Base-by-base conservation (phyloP, 805 yeast species). In the Sungouiella thailandica region DNA sequence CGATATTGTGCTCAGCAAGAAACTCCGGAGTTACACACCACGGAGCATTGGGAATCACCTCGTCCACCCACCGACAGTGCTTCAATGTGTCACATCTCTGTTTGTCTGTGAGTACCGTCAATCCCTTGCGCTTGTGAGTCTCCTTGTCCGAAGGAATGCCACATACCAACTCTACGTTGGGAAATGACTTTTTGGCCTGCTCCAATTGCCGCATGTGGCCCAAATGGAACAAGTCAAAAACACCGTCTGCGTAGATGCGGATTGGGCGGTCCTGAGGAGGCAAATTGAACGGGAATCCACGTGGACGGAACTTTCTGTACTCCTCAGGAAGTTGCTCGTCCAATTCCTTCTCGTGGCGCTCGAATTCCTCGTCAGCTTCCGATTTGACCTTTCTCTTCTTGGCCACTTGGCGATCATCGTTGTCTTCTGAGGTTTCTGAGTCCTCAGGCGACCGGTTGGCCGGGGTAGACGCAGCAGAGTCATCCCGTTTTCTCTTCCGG, bases 131-230 rank as follows among this genome's bases (percentile, higher is more conserved):
- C 47, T 80, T 83, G 63, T 93, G 97, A 2, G 97, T 90, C 49
- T 85, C 88, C 32, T 74, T 70, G 57, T 93, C 98, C 31, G 83
- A 78, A 11, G 97, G 97, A 14, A 90, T 74, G 29, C 98, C 98
- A 50, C 90, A 86, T 17, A 93, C 88, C 50, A 93, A 70, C 36
- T 76, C 72, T 20, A 84, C 95, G 49, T 86, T 86, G 9, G 85
- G 83, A 42, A 93, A 78, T 11, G 95, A 76, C 57, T 90, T 89
- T 52, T 93, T 90, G 49, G 97, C 90, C 62, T 93, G 98, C 55
- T 93, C 97, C 49, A 93, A 70, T 59, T 93, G 98, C 53, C 88
- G 79, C 98, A 93, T 93, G 57, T 93, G 98, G 16, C 98, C 98
- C 52, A 93, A 58, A 60, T 93, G 98, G 65, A 93, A 93, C 42